These are phyloP conservation scores for Emmonsiellopsis sp. DNA, from an alignment of 2,329 filamentous ascomycete genomes.

Conservation along the genomic window DNA sequence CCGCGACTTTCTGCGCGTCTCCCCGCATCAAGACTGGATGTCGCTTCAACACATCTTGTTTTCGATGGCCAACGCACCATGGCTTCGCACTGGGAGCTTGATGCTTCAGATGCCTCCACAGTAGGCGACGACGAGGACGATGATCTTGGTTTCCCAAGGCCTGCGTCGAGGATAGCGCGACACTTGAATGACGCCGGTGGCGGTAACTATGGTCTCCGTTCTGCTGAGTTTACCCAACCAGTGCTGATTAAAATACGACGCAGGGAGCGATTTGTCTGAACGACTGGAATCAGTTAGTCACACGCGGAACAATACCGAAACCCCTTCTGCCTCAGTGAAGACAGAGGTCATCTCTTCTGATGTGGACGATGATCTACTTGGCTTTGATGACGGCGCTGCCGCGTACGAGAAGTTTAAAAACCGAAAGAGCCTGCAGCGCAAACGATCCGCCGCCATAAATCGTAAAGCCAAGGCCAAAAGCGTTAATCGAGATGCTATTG, in stretches of 20 bases:
- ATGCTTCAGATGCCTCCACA: conserved; percentile 17
- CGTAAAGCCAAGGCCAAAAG: conserved; percentile 39
- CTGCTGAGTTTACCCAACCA: neutral
- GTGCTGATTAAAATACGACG: neutral
- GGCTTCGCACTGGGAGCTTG: conserved; percentile 17
- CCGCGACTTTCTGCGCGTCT: neutral
- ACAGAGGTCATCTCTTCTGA: conserved; percentile 12
- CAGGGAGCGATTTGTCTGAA: neutral
- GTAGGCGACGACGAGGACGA: conserved; percentile 26
- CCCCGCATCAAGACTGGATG: neutral
- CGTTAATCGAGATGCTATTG: conserved; percentile 28
- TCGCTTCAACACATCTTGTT: neutral
- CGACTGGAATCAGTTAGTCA: neutral
- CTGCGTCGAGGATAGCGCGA: neutral
- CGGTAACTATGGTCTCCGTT: neutral
- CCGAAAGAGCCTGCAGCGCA: conserved; percentile 45
- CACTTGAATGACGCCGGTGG: neutral
- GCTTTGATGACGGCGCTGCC: conserved; percentile 29
- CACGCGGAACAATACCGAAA: neutral
- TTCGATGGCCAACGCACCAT: conserved; percentile 9
- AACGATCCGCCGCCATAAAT: conserved; percentile 41
- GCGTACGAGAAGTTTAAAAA: conserved; percentile 58
- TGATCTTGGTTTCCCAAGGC: conserved; percentile 30
- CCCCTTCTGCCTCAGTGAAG: conserved; percentile 6
- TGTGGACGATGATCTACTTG: conserved; percentile 20